Conservation (phyloP, 2,329 filamentous ascomycete species). For the Cryphonectria radicalis region DNA sequence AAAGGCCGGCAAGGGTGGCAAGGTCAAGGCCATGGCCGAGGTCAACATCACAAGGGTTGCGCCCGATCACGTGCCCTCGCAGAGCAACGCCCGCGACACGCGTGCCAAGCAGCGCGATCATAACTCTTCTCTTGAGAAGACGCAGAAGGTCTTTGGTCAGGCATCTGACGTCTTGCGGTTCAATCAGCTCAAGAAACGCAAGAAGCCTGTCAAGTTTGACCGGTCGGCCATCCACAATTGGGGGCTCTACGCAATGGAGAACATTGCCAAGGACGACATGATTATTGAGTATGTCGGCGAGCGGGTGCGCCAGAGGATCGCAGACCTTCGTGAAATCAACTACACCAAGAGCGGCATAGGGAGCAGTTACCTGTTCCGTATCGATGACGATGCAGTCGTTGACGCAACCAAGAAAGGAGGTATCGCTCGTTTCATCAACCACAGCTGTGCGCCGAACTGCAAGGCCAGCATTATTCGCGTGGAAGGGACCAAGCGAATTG, state of each 20-base stretch:
- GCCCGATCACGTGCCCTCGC: slow-evolving; percentile 79
- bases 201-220: slow-evolving; percentile 98
- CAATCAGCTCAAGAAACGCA: slow-evolving; percentile 98
- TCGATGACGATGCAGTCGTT: slow-evolving; percentile 96
- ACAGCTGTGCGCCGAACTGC: slow-evolving; percentile 97
- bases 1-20: slow-evolving; percentile 65
- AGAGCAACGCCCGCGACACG: slow-evolving; percentile 89
- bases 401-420: slow-evolving; percentile 98
- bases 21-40: slow-evolving; percentile 67
- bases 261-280: slow-evolving; percentile 97
- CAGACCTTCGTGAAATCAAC: slow-evolving; percentile 89
- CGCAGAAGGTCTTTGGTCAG: slow-evolving; percentile 81
- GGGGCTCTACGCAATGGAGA: slow-evolving; percentile 97
- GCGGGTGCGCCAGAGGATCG: slow-evolving; percentile 94
- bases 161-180: slow-evolving; percentile 94
- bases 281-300: slow-evolving; percentile 99
- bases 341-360: slow-evolving; percentile 97
- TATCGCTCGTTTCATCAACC: slow-evolving; percentile 98
- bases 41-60: slow-evolving; percentile 74
- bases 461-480: slow-evolving; percentile 99
- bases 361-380: slow-evolving; percentile 96
- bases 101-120: slow-evolving; percentile 95
- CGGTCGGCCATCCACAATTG: slow-evolving; percentile 98
- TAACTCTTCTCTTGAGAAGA: slow-evolving; percentile 91
- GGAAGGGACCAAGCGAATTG: slow-evolving; percentile 95